Base-by-base conservation (phyloP, 2,329 filamentous ascomycete species). In the Bipolaris victoriae region DNA sequence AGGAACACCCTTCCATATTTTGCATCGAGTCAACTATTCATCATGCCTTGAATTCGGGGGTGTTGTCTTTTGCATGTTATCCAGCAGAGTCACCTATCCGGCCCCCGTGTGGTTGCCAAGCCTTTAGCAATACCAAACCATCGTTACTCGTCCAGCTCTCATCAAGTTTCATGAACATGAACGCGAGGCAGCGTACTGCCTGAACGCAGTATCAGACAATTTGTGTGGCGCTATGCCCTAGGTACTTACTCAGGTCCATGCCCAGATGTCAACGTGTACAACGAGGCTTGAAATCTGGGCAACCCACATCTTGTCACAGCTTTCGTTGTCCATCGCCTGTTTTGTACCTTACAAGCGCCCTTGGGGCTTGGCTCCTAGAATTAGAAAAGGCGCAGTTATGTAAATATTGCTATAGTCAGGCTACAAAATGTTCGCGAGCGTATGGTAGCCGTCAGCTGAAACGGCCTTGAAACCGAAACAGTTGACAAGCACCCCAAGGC, bases 401-500 rank as follows among this genome's bases (percentile, higher is more conserved):
- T 33, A 48, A 26, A 43, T 24, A n/a, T 22, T 24, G 29, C 24
- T 29, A 7, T n/a, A 51, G 26, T 37, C 29, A 52, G 40, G n/a
- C 33, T 39, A 20, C 26, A 49, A 39, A 16, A 16, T 45, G 49
- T 44, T 51, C 26, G 45, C 46, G 64, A 55, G 56, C 66, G 58
- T 58, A 55, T 63, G 66, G 64, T 47, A 57, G 36, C 36, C 46
- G 22, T 35, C 54, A 58, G 51, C 65, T 64, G 67, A 68, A 64
- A 63, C 62, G 45, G 40, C 11, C 9, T 54, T 69, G 67, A 69
- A 68, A 68, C 67, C 55, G 61, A 63, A 62, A 61, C 58, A 44
- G 62, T 48, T 57, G 62, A 66, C 67, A 67, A 61, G 62, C 49
- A 52, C 36, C 24, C 44, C 51, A 45, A 39, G 54, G 43, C 54